Conservation (phyloP, 192 early-diverging fungal genomes). For the Coemansia sp. region DNA sequence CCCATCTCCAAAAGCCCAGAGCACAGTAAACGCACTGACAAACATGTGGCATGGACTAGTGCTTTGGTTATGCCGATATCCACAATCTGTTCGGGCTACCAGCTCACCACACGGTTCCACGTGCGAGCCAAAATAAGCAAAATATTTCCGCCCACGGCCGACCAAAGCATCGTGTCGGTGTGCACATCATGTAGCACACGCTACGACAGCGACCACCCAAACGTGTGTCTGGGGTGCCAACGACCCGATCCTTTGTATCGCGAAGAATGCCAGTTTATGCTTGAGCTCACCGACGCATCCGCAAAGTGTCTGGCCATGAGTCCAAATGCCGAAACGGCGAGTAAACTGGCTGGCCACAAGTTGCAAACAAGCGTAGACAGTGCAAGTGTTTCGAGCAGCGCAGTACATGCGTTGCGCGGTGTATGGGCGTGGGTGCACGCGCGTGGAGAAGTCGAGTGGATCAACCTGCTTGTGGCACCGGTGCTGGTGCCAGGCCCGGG, state of each 20-base stretch:
- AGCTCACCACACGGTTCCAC: constrained; percentile 9
- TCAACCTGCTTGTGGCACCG: constrained; percentile 8
- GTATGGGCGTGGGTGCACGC: constrained; percentile 6
- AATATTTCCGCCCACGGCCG: constrained; percentile 11
- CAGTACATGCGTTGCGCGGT: neutral
- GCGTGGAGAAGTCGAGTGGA: neutral
- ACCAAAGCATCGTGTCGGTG: neutral
- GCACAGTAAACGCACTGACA: neutral
- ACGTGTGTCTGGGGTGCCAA: constrained; percentile 2
- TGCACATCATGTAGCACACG: constrained; percentile 9
- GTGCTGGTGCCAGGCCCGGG: constrained; percentile 18
- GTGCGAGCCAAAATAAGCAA: constrained; percentile 4
- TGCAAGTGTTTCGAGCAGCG: neutral
- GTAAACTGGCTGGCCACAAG: constrained; percentile 8
- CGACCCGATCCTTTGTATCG: neutral
- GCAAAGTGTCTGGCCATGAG: constrained; percentile 19
- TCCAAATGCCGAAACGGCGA: neutral
- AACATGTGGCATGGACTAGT: too few species aligned
- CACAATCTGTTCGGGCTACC: neutral
- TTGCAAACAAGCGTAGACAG: neutral
- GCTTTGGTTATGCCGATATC: neutral
- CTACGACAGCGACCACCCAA: neutral
- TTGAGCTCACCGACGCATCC: constrained; percentile 17
- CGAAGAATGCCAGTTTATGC: constrained; percentile 9
- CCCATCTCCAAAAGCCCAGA: too few species aligned